A percentile compares a stretch with the other conserved stretches of the same genome.
Conservation (phyloP, 2,329 filamentous ascomycete species). For the Fusarium acutatum region DNA sequence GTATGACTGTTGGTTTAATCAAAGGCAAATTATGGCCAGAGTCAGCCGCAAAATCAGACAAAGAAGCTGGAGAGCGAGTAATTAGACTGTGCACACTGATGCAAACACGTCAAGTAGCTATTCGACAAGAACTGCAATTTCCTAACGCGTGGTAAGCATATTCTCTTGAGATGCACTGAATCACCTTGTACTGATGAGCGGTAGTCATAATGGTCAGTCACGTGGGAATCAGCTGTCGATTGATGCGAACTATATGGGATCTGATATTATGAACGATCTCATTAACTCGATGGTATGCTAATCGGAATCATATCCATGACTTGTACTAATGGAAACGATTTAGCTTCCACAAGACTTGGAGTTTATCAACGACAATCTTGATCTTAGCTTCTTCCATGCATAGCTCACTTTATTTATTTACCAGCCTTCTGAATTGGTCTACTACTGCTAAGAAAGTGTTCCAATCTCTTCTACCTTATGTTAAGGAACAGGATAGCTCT, state of each 20-base stretch:
- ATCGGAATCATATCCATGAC: rapidly evolving
- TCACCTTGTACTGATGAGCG: background rate
- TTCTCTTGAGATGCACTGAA: rapidly evolving
- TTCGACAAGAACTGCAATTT: background rate
- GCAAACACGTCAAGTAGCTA: background rate
- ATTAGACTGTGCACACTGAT: background rate
- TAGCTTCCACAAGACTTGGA: background rate
- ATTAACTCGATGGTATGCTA: background rate
- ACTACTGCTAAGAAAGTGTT: no score
- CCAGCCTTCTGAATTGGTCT: no score
- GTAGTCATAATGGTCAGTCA: background rate
- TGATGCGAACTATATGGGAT: background rate
- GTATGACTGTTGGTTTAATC: background rate
- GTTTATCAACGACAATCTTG: background rate
- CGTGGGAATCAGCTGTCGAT: background rate
- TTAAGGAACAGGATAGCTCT: no score
- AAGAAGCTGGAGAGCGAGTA: background rate
- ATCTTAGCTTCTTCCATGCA: background rate
- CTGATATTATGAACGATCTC: background rate
- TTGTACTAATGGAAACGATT: background rate
- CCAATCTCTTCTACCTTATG: no score
- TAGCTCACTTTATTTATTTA: background rate
- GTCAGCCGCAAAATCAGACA: background rate
- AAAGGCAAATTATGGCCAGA: background rate
- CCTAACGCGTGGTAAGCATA: background rate